Base-by-base conservation (phyloP, 257 asterid species). In the Scutellaria minor region DNA sequence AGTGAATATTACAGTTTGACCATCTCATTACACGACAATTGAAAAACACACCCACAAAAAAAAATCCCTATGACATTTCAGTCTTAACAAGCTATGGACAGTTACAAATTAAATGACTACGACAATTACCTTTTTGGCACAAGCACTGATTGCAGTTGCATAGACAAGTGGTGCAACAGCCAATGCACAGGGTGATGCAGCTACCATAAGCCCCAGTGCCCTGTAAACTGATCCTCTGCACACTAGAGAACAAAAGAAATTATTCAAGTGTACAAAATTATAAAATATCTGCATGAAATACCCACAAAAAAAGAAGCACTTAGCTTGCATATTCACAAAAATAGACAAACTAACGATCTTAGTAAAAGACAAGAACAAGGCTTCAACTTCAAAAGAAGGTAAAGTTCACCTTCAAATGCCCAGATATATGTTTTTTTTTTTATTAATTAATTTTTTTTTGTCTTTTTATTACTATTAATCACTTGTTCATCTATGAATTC, bases 181-280 rank as follows among this genome's bases (percentile, higher is more conserved):
- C 80, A 92, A 83, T 7, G 99, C 98, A 80, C 99, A 95, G 46
- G 99, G 99, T 78, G 99, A 95, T 60, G 98, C 99, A 64, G 99
- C 98, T 74, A 95, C 99, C 98, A 92, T 95, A 77, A 95, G 92
- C 58, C 99, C 99, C 85, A 95, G 56, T 50, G 96, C 99, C 77
- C 99, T 82, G 71, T 95, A 95, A 80, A 92, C 76, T 66, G 99
- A 95, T 86, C 99, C 99, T 92, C 96, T 86, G 90, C 96, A 87
- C 82, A 76, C 99, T 95, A 82, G 71, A 88, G 66, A 71, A 74
- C 66, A 8, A 75, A 71, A 75, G 63, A 27, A 56, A 68, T 59
- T 62, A 77, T 6, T 71, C 35, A 41, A 52, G 55, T 77, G 68
- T 31, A 58, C 53, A 71, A 37, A 31, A 40, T 20, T 10, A 12